Evolutionary conservation across 31 red algal genomes (phyloP), one percentile per base, ranked within the genome.

Genomic region (Endocladia muricata): DNA sequence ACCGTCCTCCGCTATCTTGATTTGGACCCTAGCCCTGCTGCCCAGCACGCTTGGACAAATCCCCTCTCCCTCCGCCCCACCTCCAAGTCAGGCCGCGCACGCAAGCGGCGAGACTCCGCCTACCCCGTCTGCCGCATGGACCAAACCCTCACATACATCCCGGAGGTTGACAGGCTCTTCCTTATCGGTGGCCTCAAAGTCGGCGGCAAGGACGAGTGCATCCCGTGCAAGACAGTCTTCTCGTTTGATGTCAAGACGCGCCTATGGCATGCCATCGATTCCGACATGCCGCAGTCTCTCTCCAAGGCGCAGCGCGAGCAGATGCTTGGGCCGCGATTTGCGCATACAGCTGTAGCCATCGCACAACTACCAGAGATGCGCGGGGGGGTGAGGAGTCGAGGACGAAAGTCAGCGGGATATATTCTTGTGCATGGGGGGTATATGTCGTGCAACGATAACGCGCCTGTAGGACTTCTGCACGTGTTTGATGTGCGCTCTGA

Each of bases 141-240:
- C 6, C 83, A 87, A 4, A 87, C 83, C 0, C 61, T 87, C 48
- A 78, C 73, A 8, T 41, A 44, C 43, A 74, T 78, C 37, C 83
- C 83, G 4, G 51, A 59, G 25, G 64, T 25, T 47, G 22, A 22
- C 22, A 41, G 37, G 40, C 30, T 87, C 31, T 72, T 74, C 51
- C 83, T 87, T 37, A 70, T 87, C 26, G 83, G 83, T 21, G 83
- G 83, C 49, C 43, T 87, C 40, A 87, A 87, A 34, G 64, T 79
- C 0, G 83, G 83, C 33, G 65, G 60, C 36, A 77, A 64, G 41
- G 73, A 87, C 49, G 54, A 32, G 19, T 73, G 63, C 3, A 61
- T 17, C 2, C 36, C 72, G 4, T 87, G 83, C 58, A 69, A 65
- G 41, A 71, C 73, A 25, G 54, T 87, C 15, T 87, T 87, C 57